Base-by-base conservation (phyloP, 2,329 filamentous ascomycete species). In the Grosmannia huntii region DNA sequence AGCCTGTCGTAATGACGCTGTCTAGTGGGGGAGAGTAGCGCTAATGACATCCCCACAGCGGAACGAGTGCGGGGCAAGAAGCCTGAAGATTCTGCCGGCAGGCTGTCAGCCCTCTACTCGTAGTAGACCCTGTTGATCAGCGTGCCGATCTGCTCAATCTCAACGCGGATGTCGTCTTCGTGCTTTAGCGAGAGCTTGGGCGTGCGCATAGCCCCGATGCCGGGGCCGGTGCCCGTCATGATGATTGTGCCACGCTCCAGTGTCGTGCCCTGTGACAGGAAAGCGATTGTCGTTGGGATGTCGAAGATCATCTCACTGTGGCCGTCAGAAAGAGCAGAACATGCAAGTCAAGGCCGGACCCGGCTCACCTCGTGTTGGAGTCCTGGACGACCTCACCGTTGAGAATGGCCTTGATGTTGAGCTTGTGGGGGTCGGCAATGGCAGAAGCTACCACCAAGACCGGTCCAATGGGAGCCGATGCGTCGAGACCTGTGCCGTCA, bases 161-260 rank as follows among this genome's bases (percentile, higher is more conserved):
- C 65, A 4, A 75, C 68, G 38, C 68, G 63, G 55, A 74, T 71
- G 55, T 64, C 63, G 55, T 65, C 63, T 16, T 53, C 60, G 58
- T 64, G 57, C 44, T 63, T 46, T 4, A 65, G 55, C 48, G 54
- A 48, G 25, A 65, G 57, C 59, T 62, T 62, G 55, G 72, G 72
- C 33, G 70, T 68, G 38, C 70, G 67, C 63, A 71, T 70, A 3
- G 69, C 68, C 5, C 75, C 75, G 21, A 76, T 73, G 27, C 75
- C 73, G 0, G 70, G 68, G 0, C 69, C 69, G 1, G 74, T 75
- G 5, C 73, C 72, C 1, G 71, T 73, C 66, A 73, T 69, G 52
- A 74, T 70, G 23, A 72, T 56, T 2, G 70, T 73, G 5, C 71
- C 71, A n/a, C 66, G 63, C 51, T 66, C 66, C 10, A 74, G 62